Percentiles rank a stretch among this genome's conserved stretches.
These are phyloP conservation scores for Aaosphaeria arxii DNA, from an alignment of 2,329 filamentous ascomycete species.

Conservation along the genomic window DNA sequence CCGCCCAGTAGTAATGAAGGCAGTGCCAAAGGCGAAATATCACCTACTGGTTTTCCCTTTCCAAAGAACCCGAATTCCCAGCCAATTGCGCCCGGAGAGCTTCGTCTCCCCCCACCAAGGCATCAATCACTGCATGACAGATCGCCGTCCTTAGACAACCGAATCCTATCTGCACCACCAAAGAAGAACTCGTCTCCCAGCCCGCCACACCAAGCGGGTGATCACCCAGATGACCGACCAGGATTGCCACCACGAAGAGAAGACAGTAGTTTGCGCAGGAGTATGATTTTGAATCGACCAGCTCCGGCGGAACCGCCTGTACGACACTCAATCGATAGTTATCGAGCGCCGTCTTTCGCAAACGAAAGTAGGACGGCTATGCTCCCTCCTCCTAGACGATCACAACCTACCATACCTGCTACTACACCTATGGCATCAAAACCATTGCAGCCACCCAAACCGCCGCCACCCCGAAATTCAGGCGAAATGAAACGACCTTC, in stretches of 20 bases:
- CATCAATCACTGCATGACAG: constrained; percentile 29
- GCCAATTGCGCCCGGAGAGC: constrained; percentile 17
- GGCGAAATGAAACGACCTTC: constrained; percentile 29
- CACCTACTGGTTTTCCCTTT: constrained; percentile 15
- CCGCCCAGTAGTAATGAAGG: constrained; percentile 74
- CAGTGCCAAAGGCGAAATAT: constrained; percentile 40
- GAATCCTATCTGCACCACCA: constrained; percentile 13
- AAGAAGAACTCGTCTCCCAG: constrained; percentile 13
- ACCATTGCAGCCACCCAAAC: constrained; percentile 28
- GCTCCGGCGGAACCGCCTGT: constrained; percentile 31
- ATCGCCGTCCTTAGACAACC: constrained; percentile 16
- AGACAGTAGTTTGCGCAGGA: constrained; percentile 32
- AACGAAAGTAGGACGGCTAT: constrained; percentile 25
- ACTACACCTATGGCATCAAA: constrained; percentile 10
- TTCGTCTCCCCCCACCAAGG: constrained; percentile 31
- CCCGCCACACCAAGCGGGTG: constrained; percentile 11
- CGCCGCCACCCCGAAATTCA: constrained; percentile 33
- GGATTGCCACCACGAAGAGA: constrained; percentile 45
- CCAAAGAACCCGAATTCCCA: constrained; percentile 24
- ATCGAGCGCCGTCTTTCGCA: constrained; percentile 20
- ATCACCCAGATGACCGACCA: constrained; percentile 46
- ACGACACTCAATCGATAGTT: constrained; percentile 34
- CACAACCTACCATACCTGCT: constrained; percentile 12
- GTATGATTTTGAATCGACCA: constrained; percentile 28
- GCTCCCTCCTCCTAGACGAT: constrained; percentile 33